Evolutionary conservation across 768 basidiomycete genomes (phyloP).

Genomic region (Lanmaoa rubissima): DNA sequence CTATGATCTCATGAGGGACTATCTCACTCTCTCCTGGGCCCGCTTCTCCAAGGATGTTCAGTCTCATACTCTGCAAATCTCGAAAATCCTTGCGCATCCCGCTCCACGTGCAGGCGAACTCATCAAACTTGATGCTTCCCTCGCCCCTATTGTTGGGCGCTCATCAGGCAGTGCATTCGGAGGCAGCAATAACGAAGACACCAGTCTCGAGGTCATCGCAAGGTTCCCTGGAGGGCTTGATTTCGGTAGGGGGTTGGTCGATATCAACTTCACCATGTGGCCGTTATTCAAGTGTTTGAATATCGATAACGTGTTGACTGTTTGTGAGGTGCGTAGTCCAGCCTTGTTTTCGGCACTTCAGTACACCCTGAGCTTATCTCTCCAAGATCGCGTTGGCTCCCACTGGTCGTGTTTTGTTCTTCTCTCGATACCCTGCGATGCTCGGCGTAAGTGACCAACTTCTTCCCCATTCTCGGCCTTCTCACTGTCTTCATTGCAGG

Average conservation of each 20-base stretch:
- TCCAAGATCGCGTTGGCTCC: conserved; percentile 79
- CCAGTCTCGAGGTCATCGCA: conserved; percentile 76
- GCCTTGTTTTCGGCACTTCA: not conserved
- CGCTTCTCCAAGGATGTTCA: conserved; percentile 93
- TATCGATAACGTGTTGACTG: conserved; percentile 89
- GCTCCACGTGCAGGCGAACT: conserved; percentile 86
- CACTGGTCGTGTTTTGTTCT: conserved; percentile 83
- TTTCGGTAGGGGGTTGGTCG: conserved; percentile 86
- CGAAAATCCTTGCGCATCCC: conserved; percentile 83
- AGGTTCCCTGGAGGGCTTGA: conserved; percentile 93
- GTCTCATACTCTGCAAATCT: conserved; percentile 87
- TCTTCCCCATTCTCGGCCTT: not conserved
- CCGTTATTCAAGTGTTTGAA: conserved; percentile 91
- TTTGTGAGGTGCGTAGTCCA: conserved; percentile 68
- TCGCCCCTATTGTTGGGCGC: conserved; percentile 44
- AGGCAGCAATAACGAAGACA: conserved; percentile 33
- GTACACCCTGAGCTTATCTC: not conserved
- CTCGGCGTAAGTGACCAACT: conserved; percentile 57
- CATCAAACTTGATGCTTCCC: conserved; percentile 81
- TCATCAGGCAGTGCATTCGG: conserved; percentile 42
- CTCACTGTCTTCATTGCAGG: conserved; percentile 38
- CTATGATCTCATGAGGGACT: conserved; percentile 94
- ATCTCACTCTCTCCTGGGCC: conserved; percentile 93
- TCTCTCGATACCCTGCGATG: conserved; percentile 88
- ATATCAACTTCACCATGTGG: conserved; percentile 97